Base-by-base conservation (phyloP, 805 yeast species). In the Ogataea corticis region DNA sequence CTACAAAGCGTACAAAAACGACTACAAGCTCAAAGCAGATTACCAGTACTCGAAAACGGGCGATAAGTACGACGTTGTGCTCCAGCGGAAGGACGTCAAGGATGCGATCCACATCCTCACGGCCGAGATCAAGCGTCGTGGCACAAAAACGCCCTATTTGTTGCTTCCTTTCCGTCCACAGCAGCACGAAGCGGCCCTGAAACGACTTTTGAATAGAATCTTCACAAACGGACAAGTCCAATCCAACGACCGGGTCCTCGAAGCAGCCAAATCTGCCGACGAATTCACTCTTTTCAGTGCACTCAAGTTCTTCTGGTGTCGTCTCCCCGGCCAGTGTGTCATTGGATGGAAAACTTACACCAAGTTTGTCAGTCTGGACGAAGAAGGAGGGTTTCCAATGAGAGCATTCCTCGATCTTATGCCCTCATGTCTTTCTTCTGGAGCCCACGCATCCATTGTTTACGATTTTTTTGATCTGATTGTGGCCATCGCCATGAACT, bases 401-500 rank as follows among this genome's bases (percentile, higher is more conserved):
- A 78, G 76, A 49, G 87, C 96, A 0, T 90, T 90, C 59, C 66
- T 87, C 35, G 83, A 83, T 41, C 78, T 85, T 45, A 86, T 90
- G 88, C 96, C 96, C 1, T 82, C 81, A 50, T 86, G 96, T 64
- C 71, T 88, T 17, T 77, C 85, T 2, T 83, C 94, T 0, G 88
- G 94, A 2, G 84, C 92, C 4, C 96, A 89, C 66, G 96, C 96
- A 0, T 83, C 94, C 1, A 87, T 91, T 4, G 92, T 87, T 4
- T 87, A 87, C 62, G 96, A 87, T 61, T 91, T 89, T 57, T 77
- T 89, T 56, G 96, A 90, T 59, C 72, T 90, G 29, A 67, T 91
- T 35, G 86, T 88, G 10, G 76, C 89, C 10, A 67, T 90, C 33
- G 82, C 95, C 0, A 80, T 95, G 9, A 86, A 88, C 65, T 81